These are phyloP conservation scores for Rhynchospora pubera DNA, from an alignment of 176 grass and related monocot genomes.

Conservation along the genomic window DNA sequence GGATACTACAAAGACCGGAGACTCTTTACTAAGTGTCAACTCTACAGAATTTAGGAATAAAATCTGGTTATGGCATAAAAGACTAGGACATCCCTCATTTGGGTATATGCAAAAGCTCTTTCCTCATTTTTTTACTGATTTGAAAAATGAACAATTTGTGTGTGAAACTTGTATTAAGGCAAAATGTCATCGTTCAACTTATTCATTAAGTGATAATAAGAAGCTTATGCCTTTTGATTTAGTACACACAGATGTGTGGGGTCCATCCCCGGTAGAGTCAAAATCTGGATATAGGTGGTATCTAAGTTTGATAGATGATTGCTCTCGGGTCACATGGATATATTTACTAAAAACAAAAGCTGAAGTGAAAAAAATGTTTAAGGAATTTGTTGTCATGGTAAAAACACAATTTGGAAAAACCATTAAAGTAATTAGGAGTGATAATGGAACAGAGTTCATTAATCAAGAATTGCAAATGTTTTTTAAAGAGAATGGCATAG, in stretches of 20 bases:
- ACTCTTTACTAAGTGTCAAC: background rate
- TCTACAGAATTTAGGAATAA: background rate
- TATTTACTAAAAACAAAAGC: background rate
- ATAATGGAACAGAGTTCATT: background rate
- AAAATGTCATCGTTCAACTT: background rate
- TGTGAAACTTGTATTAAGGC: background rate
- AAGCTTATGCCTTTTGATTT: background rate
- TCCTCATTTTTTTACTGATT: background rate
- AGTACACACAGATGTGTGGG: background rate
- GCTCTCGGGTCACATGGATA: background rate
- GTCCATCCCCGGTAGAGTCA: background rate
- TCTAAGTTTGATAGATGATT: background rate
- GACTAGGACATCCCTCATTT: background rate
- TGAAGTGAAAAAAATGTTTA: background rate
- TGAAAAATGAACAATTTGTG: background rate
- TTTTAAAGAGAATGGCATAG: background rate
- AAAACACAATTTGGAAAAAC: background rate
- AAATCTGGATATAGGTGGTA: background rate
- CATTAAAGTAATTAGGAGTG: background rate
- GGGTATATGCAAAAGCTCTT: background rate
- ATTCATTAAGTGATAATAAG: no score
- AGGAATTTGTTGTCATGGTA: background rate
- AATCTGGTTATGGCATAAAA: background rate
- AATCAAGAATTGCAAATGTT: background rate
- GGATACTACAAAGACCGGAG: background rate